phyloP scores from a whole-genome alignment of 2,329 filamentous ascomycete genomes.

The Fusarium torreyae region DNA sequence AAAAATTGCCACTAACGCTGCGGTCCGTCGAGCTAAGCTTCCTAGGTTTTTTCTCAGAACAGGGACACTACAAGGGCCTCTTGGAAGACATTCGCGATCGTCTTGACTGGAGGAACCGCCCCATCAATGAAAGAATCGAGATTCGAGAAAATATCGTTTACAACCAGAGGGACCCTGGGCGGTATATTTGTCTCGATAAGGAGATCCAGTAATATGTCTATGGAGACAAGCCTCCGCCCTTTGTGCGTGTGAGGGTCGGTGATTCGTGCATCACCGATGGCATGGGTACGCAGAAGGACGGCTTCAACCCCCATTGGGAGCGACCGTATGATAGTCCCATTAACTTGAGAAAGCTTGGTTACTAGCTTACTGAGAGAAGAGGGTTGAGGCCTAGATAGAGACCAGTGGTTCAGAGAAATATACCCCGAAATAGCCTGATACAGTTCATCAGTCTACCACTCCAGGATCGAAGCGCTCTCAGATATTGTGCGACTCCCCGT shows the following conservation, averaged over 20 bases:
- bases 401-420: too few species aligned
- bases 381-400: too few species aligned
- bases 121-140: background rate
- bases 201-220: slow-evolving; percentile 5
- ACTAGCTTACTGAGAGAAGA: background rate
- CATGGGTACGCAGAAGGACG: background rate
- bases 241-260: background rate
- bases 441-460: too few species aligned
- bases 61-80: background rate
- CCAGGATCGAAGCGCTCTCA: too few species aligned
- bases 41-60: background rate
- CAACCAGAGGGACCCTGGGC: background rate
- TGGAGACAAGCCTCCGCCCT: background rate
- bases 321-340: background rate
- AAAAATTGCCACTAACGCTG: background rate
- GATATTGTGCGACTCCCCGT: too few species aligned
- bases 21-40: background rate
- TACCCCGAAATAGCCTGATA: too few species aligned
- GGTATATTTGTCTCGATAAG: slow-evolving; percentile 4
- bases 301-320: background rate
- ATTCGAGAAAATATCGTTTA: background rate
- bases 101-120: background rate
- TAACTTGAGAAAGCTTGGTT: background rate
- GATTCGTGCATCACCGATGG: background rate
- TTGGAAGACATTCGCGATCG: background rate